Evolutionary conservation across 352 stramenopile genomes (phyloP), one percentile per base, ranked within the genome.

Genomic region (Pythium sp.): DNA sequence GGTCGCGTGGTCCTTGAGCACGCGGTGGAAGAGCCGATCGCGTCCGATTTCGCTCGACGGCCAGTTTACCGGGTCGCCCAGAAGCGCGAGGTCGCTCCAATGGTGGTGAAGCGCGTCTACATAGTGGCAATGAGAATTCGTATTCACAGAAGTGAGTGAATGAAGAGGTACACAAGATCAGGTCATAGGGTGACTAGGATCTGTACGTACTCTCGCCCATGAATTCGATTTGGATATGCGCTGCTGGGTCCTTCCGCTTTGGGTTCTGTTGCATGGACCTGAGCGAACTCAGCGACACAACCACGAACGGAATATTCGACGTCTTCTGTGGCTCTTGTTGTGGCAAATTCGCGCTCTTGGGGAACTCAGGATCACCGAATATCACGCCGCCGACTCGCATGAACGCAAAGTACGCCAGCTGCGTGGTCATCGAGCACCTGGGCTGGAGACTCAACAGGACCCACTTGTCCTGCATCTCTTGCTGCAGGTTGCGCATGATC

Each of bases 1-100:
- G 0, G 72, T 69, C 0, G 74, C 74, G 26, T 91, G 83, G 22
- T 91, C 82, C 53, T 91, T 90, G n/a, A 91, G 64, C 76, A 92
- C 88, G 20, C 86, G 81, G 64, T 92, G 79, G 68, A 88, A 86
- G 46, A 92, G 62, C 12, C 79, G 71, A 3, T 90, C 79, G 43
- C 84, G 82, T 20, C 67, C 74, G n/a, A 54, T 61, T 53, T 79
- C 65, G 11, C 70, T 75, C 55, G 67, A 64, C 9, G 84, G 86
- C 82, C 84, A 94, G 46, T 91, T 89, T 1, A 51, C 62, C 32
- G 75, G 68, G 14, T 90, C 71, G 15, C 74, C n/a, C 7, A 94
- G 58, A 60, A 72, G 65, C 5, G 58, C 74, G 34, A 94, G 80
- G 26, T 91, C 86, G 47, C 73, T 68, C 78, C 83, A 91, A 32